Evolutionary conservation across 139 green algal species (phyloP).

Genomic region (Tetradesmus lagerheimii): DNA sequence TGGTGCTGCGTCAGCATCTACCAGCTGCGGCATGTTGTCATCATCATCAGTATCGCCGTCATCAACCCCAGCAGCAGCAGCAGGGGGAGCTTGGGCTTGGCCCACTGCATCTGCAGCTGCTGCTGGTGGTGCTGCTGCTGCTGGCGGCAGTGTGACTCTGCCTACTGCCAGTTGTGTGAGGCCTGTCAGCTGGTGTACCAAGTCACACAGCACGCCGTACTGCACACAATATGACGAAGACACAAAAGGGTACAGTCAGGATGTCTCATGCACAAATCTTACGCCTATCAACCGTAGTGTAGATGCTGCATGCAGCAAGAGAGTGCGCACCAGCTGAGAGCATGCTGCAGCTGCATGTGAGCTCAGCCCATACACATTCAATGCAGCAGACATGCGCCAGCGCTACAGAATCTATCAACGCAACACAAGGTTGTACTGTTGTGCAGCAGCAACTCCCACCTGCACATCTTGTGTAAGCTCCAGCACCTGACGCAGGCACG

Average conservation of each 20-base stretch:
- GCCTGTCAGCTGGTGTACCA: neutral
- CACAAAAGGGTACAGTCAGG: too few relatives aligned
- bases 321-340: too few relatives aligned
- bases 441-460: neutral
- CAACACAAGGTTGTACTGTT: too few relatives aligned
- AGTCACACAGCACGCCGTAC: constrained; percentile 17
- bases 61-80: neutral
- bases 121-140: neutral
- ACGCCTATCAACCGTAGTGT: too few relatives aligned
- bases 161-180: constrained; percentile 30
- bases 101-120: neutral
- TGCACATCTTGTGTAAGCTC: constrained; percentile 44
- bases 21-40: neutral
- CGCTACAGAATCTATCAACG: too few relatives aligned
- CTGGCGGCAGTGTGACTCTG: neutral
- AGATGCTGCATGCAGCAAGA: too few relatives aligned
- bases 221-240: constrained; percentile 5
- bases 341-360: too few relatives aligned
- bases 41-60: neutral
- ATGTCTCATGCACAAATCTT: too few relatives aligned
- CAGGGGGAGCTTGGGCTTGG: neutral
- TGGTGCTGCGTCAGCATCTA: neutral
- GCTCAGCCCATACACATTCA: too few relatives aligned
- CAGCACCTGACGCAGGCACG: neutral
- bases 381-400: too few relatives aligned